Percentiles rank a stretch among this genome's conserved stretches.
These are phyloP conservation scores for Bolboschoenus planiculmis DNA, from an alignment of 176 grass and related monocot species.

Conservation along the genomic window DNA sequence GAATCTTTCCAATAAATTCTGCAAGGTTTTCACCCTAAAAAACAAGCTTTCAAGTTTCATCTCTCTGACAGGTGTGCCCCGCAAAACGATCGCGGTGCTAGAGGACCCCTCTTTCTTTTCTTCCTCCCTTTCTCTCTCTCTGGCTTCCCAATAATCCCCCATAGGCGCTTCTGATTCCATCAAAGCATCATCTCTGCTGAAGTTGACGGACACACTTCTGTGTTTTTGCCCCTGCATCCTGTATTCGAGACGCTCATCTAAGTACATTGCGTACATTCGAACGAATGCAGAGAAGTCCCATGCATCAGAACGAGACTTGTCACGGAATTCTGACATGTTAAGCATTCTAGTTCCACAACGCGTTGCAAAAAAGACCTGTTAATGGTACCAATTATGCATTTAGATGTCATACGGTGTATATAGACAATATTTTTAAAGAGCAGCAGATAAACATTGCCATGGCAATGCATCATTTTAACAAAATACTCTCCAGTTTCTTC, in stretches of 20 bases:
- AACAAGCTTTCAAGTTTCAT: constrained; percentile 63
- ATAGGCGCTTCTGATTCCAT: constrained; percentile 24
- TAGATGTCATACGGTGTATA: neutral
- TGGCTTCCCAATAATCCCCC: neutral
- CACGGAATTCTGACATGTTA: constrained; percentile 52
- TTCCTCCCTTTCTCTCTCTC: constrained; percentile 14
- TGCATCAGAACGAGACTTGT: constrained; percentile 28
- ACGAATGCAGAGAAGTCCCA: constrained; percentile 63
- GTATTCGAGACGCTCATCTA: constrained; percentile 58
- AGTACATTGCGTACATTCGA: constrained; percentile 50
- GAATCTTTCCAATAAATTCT: constrained; percentile 66
- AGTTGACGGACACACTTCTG: neutral
- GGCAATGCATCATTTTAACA: neutral
- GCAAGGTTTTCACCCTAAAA: constrained; percentile 39
- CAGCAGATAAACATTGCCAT: neutral
- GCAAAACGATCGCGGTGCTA: constrained; percentile 17
- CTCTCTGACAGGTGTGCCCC: constrained; percentile 49
- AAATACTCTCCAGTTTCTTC: neutral
- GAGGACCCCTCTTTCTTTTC: neutral
- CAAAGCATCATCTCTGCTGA: neutral
- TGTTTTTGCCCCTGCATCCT: constrained; percentile 33
- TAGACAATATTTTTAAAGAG: neutral
- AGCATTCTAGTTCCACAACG: constrained; percentile 44
- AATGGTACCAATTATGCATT: neutral
- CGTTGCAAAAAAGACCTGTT: constrained; percentile 45